These are phyloP conservation scores for Eimeria praecox DNA, from an alignment of 169 alveolate genomes.

Conservation along the genomic window DNA sequence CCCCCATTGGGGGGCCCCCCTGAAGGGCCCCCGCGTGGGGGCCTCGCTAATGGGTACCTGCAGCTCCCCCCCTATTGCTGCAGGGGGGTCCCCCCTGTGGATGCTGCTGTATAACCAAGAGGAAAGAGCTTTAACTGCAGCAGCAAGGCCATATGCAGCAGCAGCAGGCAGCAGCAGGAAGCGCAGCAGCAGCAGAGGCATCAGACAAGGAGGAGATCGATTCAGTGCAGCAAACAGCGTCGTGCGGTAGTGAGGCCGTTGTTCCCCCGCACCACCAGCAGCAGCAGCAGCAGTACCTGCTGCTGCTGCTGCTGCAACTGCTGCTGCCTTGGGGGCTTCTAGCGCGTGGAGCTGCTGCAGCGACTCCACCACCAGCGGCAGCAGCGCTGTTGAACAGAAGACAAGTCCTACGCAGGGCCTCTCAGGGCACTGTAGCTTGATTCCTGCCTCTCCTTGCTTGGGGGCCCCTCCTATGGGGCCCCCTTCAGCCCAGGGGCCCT, in stretches of 20 bases:
- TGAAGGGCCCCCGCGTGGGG: conserved; percentile 19
- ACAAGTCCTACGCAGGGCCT: background rate
- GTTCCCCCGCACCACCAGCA: background rate
- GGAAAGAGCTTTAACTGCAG: conserved; percentile 24
- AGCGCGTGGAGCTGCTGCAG: conserved; percentile 66
- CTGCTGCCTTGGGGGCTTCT: conserved; percentile 42
- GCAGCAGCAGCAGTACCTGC: conserved; percentile 18
- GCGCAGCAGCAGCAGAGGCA: conserved; percentile 64
- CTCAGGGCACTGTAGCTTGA: background rate
- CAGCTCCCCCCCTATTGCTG: conserved; percentile 52
- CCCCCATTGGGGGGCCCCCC: conserved; percentile 42
- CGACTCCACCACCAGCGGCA: conserved; percentile 55
- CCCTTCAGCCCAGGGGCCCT: conserved; percentile 32
- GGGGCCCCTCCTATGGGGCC: conserved; percentile 7
- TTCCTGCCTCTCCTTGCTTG: background rate
- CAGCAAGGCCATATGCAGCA: conserved; percentile 43
- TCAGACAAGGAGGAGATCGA: conserved; percentile 60
- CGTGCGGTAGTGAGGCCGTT: background rate
- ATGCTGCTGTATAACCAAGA: conserved; percentile 1
- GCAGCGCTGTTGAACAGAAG: conserved; percentile 56
- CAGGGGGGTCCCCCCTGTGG: conserved; percentile 64
- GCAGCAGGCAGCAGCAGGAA: conserved; percentile 67
- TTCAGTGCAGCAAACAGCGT: conserved; percentile 14
- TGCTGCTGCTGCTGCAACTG: conserved; percentile 12
- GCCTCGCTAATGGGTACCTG: conserved; percentile 33